These are phyloP conservation scores for Rhipidocladum racemiflorum DNA, from an alignment of 176 grass and related monocot genomes.

Conservation along the genomic window DNA sequence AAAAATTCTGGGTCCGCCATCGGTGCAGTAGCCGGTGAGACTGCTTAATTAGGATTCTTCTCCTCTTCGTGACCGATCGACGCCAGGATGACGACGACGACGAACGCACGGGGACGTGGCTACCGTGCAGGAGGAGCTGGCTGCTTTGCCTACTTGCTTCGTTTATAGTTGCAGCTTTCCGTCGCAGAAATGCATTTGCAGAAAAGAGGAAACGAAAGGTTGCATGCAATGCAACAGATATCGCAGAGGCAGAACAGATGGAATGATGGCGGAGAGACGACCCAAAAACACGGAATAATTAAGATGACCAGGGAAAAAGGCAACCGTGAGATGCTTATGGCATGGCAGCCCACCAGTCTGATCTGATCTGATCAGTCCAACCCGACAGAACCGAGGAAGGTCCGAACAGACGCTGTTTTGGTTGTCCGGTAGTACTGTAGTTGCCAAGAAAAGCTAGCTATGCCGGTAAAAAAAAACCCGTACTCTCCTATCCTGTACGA, in stretches of 20 bases:
- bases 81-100: conserved; percentile 8
- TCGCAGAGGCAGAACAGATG: not conserved
- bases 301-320: conserved; percentile 1
- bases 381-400: not conserved
- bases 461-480: not conserved
- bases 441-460: not conserved
- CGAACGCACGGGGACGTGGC: not conserved
- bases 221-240: not conserved
- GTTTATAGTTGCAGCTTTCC: not conserved
- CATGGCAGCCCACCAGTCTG: not conserved
- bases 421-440: not conserved
- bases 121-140: not conserved
- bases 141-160: not conserved
- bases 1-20: too few relatives aligned
- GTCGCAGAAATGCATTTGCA: not conserved
- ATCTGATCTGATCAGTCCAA: not conserved
- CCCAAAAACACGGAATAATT: conserved; percentile 17
- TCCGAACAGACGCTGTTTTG: not conserved
- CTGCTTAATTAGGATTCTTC: not conserved
- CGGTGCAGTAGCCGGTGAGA: too few relatives aligned
- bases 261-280: conserved; percentile 28
- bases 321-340: not conserved
- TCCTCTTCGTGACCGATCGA: not conserved
- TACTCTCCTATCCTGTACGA: not conserved
- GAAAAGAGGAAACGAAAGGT: not conserved